A percentile compares a stretch with the other conserved stretches of the same genome.
phyloP scores from a whole-genome alignment of 768 basidiomycete species.

The Amanita rimosa region DNA sequence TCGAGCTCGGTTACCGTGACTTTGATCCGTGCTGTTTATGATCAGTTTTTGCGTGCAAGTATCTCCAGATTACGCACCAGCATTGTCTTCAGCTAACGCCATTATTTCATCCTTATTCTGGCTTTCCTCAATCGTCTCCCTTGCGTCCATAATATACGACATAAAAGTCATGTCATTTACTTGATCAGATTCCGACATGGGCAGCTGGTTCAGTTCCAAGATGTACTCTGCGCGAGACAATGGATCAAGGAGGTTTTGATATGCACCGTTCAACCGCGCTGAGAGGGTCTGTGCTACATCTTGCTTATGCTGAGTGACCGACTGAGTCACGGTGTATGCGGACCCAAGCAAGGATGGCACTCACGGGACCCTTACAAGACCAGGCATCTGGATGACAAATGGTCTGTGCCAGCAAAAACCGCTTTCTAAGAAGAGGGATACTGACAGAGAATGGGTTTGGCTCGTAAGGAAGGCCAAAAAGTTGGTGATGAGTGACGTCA shows the following conservation, averaged over 20 bases:
- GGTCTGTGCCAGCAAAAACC: slow-evolving; percentile 64
- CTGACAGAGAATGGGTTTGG: slow-evolving; percentile 70
- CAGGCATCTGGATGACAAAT: slow-evolving; percentile 83
- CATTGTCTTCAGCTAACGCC: slow-evolving; percentile 40
- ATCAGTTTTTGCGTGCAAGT: slow-evolving; percentile 2
- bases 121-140: slow-evolving; percentile 69
- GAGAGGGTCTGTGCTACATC: slow-evolving; percentile 57
- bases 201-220: slow-evolving; percentile 46
- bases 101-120: slow-evolving; percentile 35
- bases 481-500: slow-evolving; percentile 48
- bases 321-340: slow-evolving; percentile 6
- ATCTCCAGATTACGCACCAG: slow-evolving; percentile 24
- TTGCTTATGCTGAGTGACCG: slow-evolving; percentile 33
- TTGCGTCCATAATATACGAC: slow-evolving; percentile 63
- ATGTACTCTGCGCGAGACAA: slow-evolving; percentile 75
- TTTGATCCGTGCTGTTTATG: slow-evolving; percentile 37
- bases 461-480: slow-evolving; percentile 51
- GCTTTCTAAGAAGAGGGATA: slow-evolving; percentile 40
- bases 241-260: slow-evolving; percentile 64
- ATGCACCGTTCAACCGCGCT: slow-evolving; percentile 72
- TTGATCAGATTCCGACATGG: slow-evolving; percentile 58
- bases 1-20: slow-evolving; percentile 35
- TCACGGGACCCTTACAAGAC: slow-evolving; percentile 54
- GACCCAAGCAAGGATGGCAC: no score
- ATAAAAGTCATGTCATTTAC: slow-evolving; percentile 64